phyloP scores from a whole-genome alignment of 345 rosid species.

The Eucalyptus sp. region DNA sequence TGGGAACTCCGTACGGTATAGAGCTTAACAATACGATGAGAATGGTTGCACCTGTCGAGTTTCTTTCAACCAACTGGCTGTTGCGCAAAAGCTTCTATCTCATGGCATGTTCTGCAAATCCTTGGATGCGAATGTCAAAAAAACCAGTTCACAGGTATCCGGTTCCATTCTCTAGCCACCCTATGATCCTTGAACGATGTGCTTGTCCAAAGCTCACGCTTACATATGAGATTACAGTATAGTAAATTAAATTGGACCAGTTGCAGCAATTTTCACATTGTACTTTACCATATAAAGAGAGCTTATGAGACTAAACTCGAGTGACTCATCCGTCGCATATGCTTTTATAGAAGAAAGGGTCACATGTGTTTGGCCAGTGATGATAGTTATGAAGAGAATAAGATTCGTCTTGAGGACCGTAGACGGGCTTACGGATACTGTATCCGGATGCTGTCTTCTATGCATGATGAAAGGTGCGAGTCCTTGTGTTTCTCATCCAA shows the following conservation, averaged over 20 bases:
- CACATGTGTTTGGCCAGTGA: not conserved
- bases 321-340: not conserved
- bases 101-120: not conserved
- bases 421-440: not conserved
- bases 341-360: not conserved
- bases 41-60: not conserved
- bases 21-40: not conserved
- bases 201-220: not conserved
- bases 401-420: not conserved
- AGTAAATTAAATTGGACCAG: not conserved
- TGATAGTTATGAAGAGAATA: not conserved
- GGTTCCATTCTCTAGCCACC: not conserved
- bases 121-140: not conserved
- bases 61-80: not conserved
- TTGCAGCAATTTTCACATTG: not conserved
- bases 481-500: not conserved
- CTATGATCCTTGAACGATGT: not conserved
- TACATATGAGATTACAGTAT: not conserved
- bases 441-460: not conserved
- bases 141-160: not conserved
- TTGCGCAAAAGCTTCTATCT: not conserved
- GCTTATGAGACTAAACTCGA: not conserved
- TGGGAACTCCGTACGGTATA: not conserved
- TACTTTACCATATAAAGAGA: too few relatives aligned
- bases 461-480: not conserved